phyloP scores from a whole-genome alignment of 306 rosid genomes.

The Cucurbita argyrosperma region DNA sequence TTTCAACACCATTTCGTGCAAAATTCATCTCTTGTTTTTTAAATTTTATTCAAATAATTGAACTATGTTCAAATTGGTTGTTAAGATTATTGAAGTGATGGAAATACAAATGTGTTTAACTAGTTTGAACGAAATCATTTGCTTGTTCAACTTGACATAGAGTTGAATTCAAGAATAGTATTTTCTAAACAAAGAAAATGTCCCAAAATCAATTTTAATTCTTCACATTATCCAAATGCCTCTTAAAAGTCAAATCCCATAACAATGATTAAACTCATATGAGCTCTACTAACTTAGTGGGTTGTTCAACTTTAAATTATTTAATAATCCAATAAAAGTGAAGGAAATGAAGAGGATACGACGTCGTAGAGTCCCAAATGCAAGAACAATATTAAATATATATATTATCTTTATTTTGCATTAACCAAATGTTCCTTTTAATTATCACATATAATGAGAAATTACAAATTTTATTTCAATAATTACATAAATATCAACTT shows the following conservation, averaged over 20 bases:
- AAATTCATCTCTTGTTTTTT: no score
- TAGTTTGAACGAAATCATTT: neutral
- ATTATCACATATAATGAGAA: no score
- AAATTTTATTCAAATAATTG: no score
- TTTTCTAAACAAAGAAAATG: neutral
- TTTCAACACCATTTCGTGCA: no score
- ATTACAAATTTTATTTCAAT: no score
- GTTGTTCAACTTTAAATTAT: neutral
- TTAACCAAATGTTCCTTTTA: no score
- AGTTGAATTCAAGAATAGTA: neutral
- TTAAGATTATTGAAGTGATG: no score
- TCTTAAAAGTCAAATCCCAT: neutral
- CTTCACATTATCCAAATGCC: neutral
- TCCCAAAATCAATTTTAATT: neutral
- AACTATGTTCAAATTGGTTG: no score
- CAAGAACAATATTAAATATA: neutral
- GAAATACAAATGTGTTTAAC: neutral
- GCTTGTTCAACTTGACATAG: neutral
- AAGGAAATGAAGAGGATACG: neutral
- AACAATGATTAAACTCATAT: neutral
- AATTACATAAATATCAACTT: no score
- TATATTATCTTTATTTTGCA: neutral
- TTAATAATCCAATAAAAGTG: neutral
- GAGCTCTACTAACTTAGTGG: neutral
- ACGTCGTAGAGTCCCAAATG: neutral